These are phyloP conservation scores for Trichoderma koningii DNA, from an alignment of 2,329 filamentous ascomycete genomes.

Conservation along the genomic window DNA sequence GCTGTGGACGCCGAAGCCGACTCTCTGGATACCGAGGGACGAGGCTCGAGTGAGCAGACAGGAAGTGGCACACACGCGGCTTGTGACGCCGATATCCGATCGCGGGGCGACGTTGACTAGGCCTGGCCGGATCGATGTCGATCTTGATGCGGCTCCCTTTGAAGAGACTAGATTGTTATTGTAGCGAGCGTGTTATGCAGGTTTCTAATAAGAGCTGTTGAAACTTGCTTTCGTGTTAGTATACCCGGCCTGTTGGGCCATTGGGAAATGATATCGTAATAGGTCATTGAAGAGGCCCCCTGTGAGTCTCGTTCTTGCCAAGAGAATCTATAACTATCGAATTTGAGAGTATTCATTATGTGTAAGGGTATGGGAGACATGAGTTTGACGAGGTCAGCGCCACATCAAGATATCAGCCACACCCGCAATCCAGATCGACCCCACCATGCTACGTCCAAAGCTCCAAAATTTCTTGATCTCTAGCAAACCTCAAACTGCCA, in stretches of 20 bases:
- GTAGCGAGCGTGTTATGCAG: conserved; percentile 39
- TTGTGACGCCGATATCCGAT: conserved; percentile 77
- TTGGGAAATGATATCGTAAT: conserved; percentile 4
- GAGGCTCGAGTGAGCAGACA: conserved; percentile 72
- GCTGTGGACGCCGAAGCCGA: conserved; percentile 60
- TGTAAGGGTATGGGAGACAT: neutral
- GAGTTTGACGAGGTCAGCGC: neutral
- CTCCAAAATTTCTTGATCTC: conserved; percentile 25
- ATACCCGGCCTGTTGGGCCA: conserved; percentile 13
- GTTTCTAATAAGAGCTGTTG: neutral
- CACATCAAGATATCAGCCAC: conserved; percentile 23
- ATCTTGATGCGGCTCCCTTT: conserved; percentile 45
- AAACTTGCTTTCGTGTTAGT: neutral
- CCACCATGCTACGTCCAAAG: conserved; percentile 14
- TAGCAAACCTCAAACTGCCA: neutral
- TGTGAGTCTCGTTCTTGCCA: no score
- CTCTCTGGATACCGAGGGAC: conserved; percentile 86
- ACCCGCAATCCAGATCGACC: conserved; percentile 14
- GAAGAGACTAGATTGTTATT: conserved; percentile 39
- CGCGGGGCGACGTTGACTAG: conserved; percentile 39
- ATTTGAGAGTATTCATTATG: neutral
- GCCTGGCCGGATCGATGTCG: conserved; percentile 41
- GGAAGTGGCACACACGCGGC: conserved; percentile 71
- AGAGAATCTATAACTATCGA: no score
- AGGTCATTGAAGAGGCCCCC: no score